phyloP scores from a whole-genome alignment of 257 asterid species.

The Buddleja alternifolia region DNA sequence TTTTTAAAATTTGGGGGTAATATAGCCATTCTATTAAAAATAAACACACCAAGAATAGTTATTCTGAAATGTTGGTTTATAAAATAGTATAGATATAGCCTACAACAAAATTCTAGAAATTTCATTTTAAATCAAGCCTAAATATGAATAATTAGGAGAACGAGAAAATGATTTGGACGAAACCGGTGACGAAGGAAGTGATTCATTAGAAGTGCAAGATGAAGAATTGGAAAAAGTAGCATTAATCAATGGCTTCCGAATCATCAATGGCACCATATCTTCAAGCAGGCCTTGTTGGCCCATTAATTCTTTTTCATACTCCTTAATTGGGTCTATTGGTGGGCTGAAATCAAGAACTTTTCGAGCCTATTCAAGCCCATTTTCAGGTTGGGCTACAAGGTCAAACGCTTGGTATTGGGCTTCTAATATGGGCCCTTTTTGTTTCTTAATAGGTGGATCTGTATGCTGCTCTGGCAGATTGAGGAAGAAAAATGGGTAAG shows the following conservation, averaged over 20 bases:
- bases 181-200: constrained; percentile 58
- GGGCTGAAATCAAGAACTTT: neutral
- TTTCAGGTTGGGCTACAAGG: neutral
- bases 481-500: constrained; percentile 58
- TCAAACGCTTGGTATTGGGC: constrained; percentile 29
- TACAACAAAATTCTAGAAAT: neutral
- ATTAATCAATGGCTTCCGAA: constrained; percentile 55
- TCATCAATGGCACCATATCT: constrained; percentile 78
- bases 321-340: constrained; percentile 9
- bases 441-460: constrained; percentile 64
- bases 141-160: constrained; percentile 45
- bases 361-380: constrained; percentile 28
- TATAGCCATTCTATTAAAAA: too few relatives aligned
- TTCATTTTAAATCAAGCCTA: constrained; percentile 9
- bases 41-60: too few relatives aligned
- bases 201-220: constrained; percentile 48
- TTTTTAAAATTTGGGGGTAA: too few relatives aligned
- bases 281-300: constrained; percentile 78
- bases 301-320: constrained; percentile 17
- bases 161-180: constrained; percentile 59
- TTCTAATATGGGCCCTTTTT: constrained; percentile 33
- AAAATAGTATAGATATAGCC: neutral
- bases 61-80: too few relatives aligned
- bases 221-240: constrained; percentile 44
- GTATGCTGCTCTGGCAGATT: constrained; percentile 5